Percentiles rank a stretch among this genome's conserved stretches.
These are phyloP conservation scores for Cyclotella kingstonii DNA, from an alignment of 108 stramenopile species.

Conservation along the genomic window DNA sequence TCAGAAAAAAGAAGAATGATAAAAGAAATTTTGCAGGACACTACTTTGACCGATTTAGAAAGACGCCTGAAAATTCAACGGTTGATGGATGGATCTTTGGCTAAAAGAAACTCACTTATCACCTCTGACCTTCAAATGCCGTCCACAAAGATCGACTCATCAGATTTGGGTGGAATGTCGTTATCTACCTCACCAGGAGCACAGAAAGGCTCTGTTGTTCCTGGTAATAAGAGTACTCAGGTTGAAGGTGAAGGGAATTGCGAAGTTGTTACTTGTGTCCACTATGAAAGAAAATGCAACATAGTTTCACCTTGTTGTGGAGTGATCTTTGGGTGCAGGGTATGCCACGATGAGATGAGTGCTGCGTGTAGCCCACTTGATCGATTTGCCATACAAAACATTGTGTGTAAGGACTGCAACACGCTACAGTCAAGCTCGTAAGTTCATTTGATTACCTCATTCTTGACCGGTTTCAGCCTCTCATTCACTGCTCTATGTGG, in stretches of 20 bases:
- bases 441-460: background rate
- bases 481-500: background rate
- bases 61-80: slow-evolving; percentile 68
- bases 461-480: background rate
- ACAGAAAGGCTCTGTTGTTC: background rate
- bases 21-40: slow-evolving; percentile 74
- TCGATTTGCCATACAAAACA: slow-evolving; percentile 68
- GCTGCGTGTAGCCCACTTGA: slow-evolving; percentile 76
- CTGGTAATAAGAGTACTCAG: background rate
- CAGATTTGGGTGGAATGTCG: slow-evolving; percentile 2
- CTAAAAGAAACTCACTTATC: no score
- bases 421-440: slow-evolving; percentile 51
- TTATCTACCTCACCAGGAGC: background rate
- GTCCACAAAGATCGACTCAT: slow-evolving; percentile 1
- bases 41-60: slow-evolving; percentile 60
- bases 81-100: slow-evolving; percentile 80
- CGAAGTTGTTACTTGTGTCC: slow-evolving; percentile 55
- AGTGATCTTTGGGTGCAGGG: slow-evolving; percentile 69
- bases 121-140: no score
- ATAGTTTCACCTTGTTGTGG: slow-evolving; percentile 81
- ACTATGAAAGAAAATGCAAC: slow-evolving; percentile 82
- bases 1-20: slow-evolving; percentile 68
- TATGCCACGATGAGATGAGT: slow-evolving; percentile 82
- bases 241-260: slow-evolving; percentile 1
- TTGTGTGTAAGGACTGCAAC: slow-evolving; percentile 76